These are phyloP conservation scores for Rubus parviflorus DNA, from an alignment of 306 rosid genomes.

Conservation along the genomic window DNA sequence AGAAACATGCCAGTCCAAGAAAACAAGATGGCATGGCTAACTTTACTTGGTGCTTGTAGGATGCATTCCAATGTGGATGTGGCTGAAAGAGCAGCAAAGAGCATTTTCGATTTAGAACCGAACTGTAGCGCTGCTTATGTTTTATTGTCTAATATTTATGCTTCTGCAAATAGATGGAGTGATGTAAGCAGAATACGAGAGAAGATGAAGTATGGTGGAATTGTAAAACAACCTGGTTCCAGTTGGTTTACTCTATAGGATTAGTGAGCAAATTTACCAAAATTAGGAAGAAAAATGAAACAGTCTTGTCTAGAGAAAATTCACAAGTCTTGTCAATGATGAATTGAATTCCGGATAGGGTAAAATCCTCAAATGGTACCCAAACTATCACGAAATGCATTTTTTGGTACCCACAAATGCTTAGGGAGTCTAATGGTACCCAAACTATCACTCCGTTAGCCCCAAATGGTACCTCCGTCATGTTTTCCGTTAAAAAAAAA, in stretches of 20 bases:
- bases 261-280: neutral
- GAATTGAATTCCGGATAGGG: too few relatives aligned
- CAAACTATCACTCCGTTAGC: too few relatives aligned
- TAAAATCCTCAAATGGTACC: too few relatives aligned
- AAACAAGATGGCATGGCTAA: slow-evolving; percentile 65
- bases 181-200: slow-evolving; percentile 59
- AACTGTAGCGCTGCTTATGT: slow-evolving; percentile 64
- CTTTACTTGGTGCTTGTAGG: slow-evolving; percentile 66
- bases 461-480: too few relatives aligned
- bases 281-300: neutral
- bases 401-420: too few relatives aligned
- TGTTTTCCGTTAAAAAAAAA: too few relatives aligned
- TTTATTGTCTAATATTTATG: slow-evolving; percentile 72
- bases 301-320: too few relatives aligned
- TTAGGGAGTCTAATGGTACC: too few relatives aligned
- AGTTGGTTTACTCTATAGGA: slow-evolving; percentile 68
- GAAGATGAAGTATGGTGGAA: slow-evolving; percentile 58
- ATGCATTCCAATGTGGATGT: slow-evolving; percentile 58
- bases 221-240: slow-evolving; percentile 75
- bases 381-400: too few relatives aligned
- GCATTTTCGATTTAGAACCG: slow-evolving; percentile 54
- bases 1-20: slow-evolving; percentile 59
- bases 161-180: slow-evolving; percentile 68
- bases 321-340: too few relatives aligned
- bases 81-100: slow-evolving; percentile 67